Evolutionary conservation across 2,329 filamentous ascomycete species (phyloP).

Genomic region (Fusarium succisae): DNA sequence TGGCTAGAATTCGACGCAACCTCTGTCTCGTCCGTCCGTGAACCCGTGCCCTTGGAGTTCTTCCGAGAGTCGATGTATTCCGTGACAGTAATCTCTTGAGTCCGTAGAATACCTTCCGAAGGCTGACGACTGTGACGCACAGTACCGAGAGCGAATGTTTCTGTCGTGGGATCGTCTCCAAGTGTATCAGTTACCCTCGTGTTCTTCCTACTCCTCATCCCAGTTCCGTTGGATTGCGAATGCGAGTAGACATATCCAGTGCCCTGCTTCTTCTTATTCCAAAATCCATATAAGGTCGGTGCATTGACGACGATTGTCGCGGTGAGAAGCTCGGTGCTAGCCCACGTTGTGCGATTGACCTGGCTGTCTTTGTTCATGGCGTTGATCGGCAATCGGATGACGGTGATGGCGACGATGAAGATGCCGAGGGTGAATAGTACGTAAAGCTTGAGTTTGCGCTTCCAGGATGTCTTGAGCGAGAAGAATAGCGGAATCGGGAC

Average conservation of each 20-base stretch:
- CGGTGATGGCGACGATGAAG: constrained; percentile 52
- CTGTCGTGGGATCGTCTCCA: background rate
- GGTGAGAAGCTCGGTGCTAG: constrained; percentile 49
- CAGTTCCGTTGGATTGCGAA: background rate
- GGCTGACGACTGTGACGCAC: background rate
- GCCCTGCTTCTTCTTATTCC: constrained; percentile 38
- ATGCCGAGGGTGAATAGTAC: constrained; percentile 50
- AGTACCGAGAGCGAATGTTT: background rate
- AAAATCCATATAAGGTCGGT: constrained; percentile 49
- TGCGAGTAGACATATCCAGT: background rate
- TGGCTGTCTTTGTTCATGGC: constrained; percentile 47
- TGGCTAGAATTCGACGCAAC: background rate
- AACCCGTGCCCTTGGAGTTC: background rate
- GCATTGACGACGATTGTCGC: constrained; percentile 50
- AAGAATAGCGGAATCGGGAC: constrained; percentile 43
- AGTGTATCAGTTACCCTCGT: background rate
- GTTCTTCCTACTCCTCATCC: background rate
- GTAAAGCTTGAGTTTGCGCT: constrained; percentile 46
- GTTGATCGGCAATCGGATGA: constrained; percentile 52
- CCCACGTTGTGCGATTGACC: constrained; percentile 50
- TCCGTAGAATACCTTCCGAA: background rate
- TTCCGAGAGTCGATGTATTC: background rate
- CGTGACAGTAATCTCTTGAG: background rate
- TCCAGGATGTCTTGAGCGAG: constrained; percentile 40
- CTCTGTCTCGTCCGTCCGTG: background rate